Conservation (phyloP, 495 filamentous ascomycete species). For the Ramalina intermedia region DNA sequence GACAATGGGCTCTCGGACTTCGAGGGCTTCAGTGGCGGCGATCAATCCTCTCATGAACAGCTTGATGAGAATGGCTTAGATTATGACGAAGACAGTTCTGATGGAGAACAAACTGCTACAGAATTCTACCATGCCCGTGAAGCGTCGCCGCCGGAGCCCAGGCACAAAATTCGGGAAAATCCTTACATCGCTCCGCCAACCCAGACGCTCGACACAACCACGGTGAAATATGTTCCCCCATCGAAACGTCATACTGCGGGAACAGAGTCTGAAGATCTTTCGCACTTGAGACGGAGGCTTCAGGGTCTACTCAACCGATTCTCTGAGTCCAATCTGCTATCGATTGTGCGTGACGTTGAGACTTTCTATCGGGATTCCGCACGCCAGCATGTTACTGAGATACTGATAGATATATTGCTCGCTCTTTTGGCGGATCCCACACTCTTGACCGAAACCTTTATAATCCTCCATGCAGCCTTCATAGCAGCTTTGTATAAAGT, state of each 20-base stretch:
- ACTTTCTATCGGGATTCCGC: slow-evolving; percentile 68
- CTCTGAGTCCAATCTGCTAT: slow-evolving; percentile 74
- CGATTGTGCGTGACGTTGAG: slow-evolving; percentile 67
- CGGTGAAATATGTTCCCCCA: slow-evolving; percentile 73
- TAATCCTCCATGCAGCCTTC: slow-evolving; percentile 84
- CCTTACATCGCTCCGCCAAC: slow-evolving; percentile 44
- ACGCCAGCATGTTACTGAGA: slow-evolving; percentile 70
- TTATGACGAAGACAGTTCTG: slow-evolving; percentile 9
- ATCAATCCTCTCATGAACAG: not conserved
- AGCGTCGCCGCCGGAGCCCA: slow-evolving; percentile 17
- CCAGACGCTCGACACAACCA: slow-evolving; percentile 13
- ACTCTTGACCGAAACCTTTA: slow-evolving; percentile 66
- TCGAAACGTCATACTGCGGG: slow-evolving; percentile 52
- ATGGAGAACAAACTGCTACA: slow-evolving; percentile 21
- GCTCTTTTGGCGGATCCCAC: slow-evolving; percentile 62
- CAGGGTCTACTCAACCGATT: slow-evolving; percentile 86
- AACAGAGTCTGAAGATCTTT: slow-evolving; percentile 51
- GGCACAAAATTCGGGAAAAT: slow-evolving; percentile 36
- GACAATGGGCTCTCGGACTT: slow-evolving; percentile 15
- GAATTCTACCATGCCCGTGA: slow-evolving; percentile 19
- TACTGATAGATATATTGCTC: slow-evolving; percentile 57
- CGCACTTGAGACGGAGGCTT: slow-evolving; percentile 58
- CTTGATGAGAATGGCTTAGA: slow-evolving; percentile 9
- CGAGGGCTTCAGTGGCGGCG: slow-evolving; percentile 12
- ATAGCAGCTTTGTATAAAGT: slow-evolving; percentile 76